These are phyloP conservation scores for Bryoerythrophyllum caledonicum DNA, from an alignment of 225 moss, liverwort and hornwort species.

Conservation along the genomic window DNA sequence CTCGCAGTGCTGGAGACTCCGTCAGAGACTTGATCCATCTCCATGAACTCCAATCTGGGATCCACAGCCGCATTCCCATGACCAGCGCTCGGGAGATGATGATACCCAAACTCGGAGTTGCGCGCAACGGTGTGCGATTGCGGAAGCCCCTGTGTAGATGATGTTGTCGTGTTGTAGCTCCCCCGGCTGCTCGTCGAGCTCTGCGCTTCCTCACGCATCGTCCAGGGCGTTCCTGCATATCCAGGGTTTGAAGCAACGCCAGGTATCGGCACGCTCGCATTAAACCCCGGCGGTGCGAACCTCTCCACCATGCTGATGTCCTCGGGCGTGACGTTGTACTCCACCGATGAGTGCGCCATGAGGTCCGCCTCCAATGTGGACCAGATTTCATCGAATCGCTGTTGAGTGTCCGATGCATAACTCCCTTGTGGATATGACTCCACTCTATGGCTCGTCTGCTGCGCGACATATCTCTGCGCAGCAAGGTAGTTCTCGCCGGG, in stretches of 20 bases:
- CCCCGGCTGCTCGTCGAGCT: slow-evolving; percentile 30
- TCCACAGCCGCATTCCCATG: slow-evolving; percentile 1
- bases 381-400: slow-evolving; percentile 42
- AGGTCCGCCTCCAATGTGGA: slow-evolving; percentile 33
- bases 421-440: slow-evolving; percentile 11
- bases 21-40: slow-evolving; percentile 35
- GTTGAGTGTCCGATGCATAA: slow-evolving; percentile 2
- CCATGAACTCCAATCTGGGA: slow-evolving; percentile 18
- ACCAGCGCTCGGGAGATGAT: slow-evolving; percentile 5
- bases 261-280: background rate
- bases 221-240: slow-evolving; percentile 6
- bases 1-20: slow-evolving; percentile 34
- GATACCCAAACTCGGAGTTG: background rate
- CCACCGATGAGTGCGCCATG: background rate
- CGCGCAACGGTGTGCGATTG: background rate
- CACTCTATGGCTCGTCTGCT: background rate
- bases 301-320: slow-evolving; percentile 35
- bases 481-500: background rate
- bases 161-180: background rate
- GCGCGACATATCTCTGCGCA: slow-evolving; percentile 5
- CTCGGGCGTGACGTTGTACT: slow-evolving; percentile 21
- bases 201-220: slow-evolving; percentile 23
- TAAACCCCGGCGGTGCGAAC: slow-evolving; percentile 15
- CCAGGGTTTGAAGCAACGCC: background rate
- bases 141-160: slow-evolving; percentile 5